Percentiles rank a stretch among this genome's conserved stretches.
Conservation (phyloP, 2,329 filamentous ascomycete species). For the Geosmithia putterillii region DNA sequence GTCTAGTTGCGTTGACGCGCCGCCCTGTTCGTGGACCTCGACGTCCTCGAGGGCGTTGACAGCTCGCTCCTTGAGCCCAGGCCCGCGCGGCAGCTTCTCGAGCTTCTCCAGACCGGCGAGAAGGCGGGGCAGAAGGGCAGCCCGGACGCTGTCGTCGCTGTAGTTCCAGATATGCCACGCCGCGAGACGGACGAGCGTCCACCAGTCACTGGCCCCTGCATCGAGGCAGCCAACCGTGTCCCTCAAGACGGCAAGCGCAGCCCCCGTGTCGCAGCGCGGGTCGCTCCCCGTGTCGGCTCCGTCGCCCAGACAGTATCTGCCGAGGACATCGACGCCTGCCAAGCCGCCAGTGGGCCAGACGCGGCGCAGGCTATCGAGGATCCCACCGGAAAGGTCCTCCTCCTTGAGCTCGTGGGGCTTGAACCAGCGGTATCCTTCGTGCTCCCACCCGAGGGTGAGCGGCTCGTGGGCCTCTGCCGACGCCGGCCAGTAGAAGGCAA, state of each 20-base stretch:
- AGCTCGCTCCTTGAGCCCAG: neutral
- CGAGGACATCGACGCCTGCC: neutral
- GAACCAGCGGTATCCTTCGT: slow-evolving; percentile 45
- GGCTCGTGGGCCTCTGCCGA: slow-evolving; percentile 26
- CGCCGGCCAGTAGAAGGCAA: slow-evolving; percentile 40
- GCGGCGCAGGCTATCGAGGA: slow-evolving; percentile 43
- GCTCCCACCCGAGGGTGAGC: slow-evolving; percentile 50
- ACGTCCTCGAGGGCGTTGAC: neutral
- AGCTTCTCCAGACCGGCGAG: slow-evolving; percentile 25
- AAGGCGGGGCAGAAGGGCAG: slow-evolving; percentile 40
- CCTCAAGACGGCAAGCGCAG: slow-evolving; percentile 34
- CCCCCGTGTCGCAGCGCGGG: neutral
- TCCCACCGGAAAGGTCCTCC: slow-evolving; percentile 40
- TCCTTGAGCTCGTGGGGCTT: slow-evolving; percentile 36
- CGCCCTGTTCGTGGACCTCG: neutral
- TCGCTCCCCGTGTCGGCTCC: neutral
- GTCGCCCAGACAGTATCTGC: slow-evolving; percentile 1
- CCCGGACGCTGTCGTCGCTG: slow-evolving; percentile 53
- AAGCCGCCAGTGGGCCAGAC: slow-evolving; percentile 41
- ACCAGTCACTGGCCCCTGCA: slow-evolving; percentile 29
- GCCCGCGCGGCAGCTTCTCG: neutral
- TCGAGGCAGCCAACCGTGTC: slow-evolving; percentile 22
- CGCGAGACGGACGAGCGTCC: slow-evolving; percentile 39
- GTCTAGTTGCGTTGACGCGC: neutral
- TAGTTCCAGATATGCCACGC: slow-evolving; percentile 56